phyloP scores from a whole-genome alignment of 257 asterid genomes.

The Haberlea rhodopensis region DNA sequence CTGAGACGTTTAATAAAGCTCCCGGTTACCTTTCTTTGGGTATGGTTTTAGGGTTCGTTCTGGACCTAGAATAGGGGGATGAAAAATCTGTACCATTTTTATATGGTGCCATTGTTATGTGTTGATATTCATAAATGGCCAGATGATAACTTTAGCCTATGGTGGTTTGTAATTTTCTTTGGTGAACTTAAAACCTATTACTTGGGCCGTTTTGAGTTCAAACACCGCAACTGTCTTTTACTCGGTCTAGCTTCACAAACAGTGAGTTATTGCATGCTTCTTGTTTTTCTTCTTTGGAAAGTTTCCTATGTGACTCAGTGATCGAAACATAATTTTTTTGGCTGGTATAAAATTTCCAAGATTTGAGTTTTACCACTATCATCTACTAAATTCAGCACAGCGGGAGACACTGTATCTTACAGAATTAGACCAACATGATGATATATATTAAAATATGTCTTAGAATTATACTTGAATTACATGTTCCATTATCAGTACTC shows the following conservation, averaged over 20 bases:
- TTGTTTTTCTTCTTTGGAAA: too few species aligned
- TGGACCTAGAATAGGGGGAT: slow-evolving; percentile 21
- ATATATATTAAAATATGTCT: too few species aligned
- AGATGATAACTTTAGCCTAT: slow-evolving; percentile 27
- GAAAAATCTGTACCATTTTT: slow-evolving; percentile 20
- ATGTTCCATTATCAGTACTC: too few species aligned
- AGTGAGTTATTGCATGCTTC: slow-evolving; percentile 39
- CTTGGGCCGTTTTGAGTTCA: slow-evolving; percentile 7
- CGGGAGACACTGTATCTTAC: too few species aligned
- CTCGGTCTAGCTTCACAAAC: slow-evolving; percentile 93
- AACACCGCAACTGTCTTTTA: neutral
- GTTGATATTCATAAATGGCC: slow-evolving; percentile 69
- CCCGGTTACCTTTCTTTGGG: slow-evolving; percentile 18
- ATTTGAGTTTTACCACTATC: too few species aligned
- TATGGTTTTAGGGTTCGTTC: slow-evolving; percentile 26
- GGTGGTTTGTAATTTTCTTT: slow-evolving; percentile 35
- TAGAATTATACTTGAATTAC: too few species aligned
- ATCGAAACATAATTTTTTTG: too few species aligned
- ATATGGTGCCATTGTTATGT: slow-evolving; percentile 38
- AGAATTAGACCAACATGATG: too few species aligned
- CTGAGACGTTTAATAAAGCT: slow-evolving; percentile 42
- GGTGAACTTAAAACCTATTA: slow-evolving; percentile 26
- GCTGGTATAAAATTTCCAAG: too few species aligned
- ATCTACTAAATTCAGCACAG: too few species aligned
- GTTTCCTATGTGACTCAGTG: too few species aligned